These are phyloP conservation scores for Xylaria sp. DNA, from an alignment of 2,329 filamentous ascomycete species.

Conservation along the genomic window DNA sequence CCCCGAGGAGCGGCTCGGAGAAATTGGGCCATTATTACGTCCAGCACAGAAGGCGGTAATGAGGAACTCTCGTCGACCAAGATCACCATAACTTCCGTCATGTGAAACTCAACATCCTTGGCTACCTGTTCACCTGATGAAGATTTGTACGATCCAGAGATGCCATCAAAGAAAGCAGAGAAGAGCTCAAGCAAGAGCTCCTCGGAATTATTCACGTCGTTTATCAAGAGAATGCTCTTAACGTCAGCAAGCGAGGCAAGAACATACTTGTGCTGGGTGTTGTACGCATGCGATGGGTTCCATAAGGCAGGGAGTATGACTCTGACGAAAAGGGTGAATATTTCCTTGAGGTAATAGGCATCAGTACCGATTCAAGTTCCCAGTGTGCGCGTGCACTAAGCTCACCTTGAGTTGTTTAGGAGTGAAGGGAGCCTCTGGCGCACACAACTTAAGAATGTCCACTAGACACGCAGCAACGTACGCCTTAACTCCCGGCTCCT, in stretches of 20 bases:
- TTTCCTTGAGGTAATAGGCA: slow-evolving; percentile 70
- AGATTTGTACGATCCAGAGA: slow-evolving; percentile 80
- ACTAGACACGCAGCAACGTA: slow-evolving; percentile 90
- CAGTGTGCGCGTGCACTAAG: slow-evolving; percentile 20
- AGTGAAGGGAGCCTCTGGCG: slow-evolving; percentile 94
- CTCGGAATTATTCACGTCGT: slow-evolving; percentile 86
- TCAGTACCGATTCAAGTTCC: slow-evolving; percentile 41
- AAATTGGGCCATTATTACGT: slow-evolving; percentile 96
- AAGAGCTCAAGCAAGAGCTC: slow-evolving; percentile 84
- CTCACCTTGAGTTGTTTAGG: slow-evolving; percentile 87
- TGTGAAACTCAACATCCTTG: slow-evolving; percentile 93
- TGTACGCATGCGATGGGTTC: slow-evolving; percentile 89
- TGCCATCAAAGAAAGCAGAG: slow-evolving; percentile 89
- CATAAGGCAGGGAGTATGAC: slow-evolving; percentile 86
- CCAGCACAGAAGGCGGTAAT: slow-evolving; percentile 84
- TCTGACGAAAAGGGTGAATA: slow-evolving; percentile 89
- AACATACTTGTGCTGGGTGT: slow-evolving; percentile 92
- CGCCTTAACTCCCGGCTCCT: slow-evolving; percentile 92
- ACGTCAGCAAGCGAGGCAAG: slow-evolving; percentile 89
- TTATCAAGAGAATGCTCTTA: slow-evolving; percentile 92
- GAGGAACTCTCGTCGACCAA: slow-evolving; percentile 86
- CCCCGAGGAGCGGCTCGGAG: slow-evolving; percentile 82
- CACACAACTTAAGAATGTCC: slow-evolving; percentile 91
- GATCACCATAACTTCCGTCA: slow-evolving; percentile 85
- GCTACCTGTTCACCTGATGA: slow-evolving; percentile 83